A percentile compares a stretch with the other conserved stretches of the same genome.
Evolutionary conservation across 176 grass and related monocot species (phyloP).

Genomic region (Cymbopogon citratus): DNA sequence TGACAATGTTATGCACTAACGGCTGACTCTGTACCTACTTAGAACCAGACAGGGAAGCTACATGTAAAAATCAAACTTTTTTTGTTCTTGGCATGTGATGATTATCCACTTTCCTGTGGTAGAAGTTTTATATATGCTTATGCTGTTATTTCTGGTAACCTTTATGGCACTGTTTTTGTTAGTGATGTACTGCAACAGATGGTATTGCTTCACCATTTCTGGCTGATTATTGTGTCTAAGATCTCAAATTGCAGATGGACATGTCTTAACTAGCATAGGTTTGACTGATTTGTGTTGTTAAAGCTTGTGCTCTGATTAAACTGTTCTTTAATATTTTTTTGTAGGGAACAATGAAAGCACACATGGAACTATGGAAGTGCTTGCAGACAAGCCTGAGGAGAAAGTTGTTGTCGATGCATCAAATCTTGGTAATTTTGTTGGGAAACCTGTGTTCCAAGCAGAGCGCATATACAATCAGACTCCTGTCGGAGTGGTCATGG

Average conservation of each 20-base stretch:
- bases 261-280: background rate
- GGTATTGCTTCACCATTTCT: background rate
- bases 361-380: background rate
- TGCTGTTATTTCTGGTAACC: background rate
- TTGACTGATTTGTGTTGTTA: background rate
- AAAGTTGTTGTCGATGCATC: constrained; percentile 61
- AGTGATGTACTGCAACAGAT: background rate
- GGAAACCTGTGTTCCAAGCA: constrained; percentile 92
- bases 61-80: background rate
- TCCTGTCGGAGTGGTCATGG: constrained; percentile 92
- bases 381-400: constrained; percentile 34
- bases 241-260: background rate
- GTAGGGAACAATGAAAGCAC: background rate
- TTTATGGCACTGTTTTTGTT: background rate
- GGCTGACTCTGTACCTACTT: background rate
- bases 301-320: background rate
- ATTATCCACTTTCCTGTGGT: background rate
- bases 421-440: constrained; percentile 82
- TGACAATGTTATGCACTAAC: background rate
- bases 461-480: constrained; percentile 89
- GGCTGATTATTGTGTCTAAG: constrained; percentile 1
- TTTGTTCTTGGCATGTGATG: background rate
- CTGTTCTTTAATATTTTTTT: background rate
- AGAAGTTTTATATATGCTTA: background rate
- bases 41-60: background rate